These are phyloP conservation scores for Spergularia azorica DNA, from an alignment of 179 eudicot genomes.

Conservation along the genomic window DNA sequence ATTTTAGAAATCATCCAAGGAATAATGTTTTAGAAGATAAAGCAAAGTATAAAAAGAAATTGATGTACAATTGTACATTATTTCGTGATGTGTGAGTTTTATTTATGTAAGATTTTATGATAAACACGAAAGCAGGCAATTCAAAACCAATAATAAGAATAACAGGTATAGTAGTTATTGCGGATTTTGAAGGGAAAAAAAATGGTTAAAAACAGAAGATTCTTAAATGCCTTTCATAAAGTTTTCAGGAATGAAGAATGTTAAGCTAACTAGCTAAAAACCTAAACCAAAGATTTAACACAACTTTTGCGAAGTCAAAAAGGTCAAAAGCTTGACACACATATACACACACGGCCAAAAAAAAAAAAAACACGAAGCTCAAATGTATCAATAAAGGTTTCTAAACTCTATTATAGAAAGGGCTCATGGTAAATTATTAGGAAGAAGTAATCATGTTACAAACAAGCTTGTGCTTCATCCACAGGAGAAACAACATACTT, in stretches of 20 bases:
- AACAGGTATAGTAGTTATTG: no score
- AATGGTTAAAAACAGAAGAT: not conserved
- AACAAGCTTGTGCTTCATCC: slow-evolving; percentile 13
- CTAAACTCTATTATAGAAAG: not conserved
- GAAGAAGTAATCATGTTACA: slow-evolving; percentile 5
- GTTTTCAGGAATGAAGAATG: no score
- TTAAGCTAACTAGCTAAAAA: not conserved
- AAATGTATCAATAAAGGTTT: not conserved
- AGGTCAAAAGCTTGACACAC: no score
- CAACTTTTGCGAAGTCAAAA: no score
- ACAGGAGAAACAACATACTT: slow-evolving; percentile 56
- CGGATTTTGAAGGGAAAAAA: no score
- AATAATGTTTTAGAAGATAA: slow-evolving; percentile 4
- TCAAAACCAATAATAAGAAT: no score
- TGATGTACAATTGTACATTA: not conserved
- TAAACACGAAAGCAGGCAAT: not conserved
- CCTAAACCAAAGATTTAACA: not conserved
- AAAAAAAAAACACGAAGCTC: slow-evolving; percentile 8
- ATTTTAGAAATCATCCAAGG: not conserved
- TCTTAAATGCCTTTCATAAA: not conserved
- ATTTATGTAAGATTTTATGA: not conserved
- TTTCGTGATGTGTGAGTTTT: not conserved
- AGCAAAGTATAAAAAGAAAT: not conserved
- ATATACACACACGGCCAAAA: no score
- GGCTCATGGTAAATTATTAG: not conserved